These are phyloP conservation scores for Casuarina glauca DNA, from an alignment of 306 rosid species.

Conservation along the genomic window DNA sequence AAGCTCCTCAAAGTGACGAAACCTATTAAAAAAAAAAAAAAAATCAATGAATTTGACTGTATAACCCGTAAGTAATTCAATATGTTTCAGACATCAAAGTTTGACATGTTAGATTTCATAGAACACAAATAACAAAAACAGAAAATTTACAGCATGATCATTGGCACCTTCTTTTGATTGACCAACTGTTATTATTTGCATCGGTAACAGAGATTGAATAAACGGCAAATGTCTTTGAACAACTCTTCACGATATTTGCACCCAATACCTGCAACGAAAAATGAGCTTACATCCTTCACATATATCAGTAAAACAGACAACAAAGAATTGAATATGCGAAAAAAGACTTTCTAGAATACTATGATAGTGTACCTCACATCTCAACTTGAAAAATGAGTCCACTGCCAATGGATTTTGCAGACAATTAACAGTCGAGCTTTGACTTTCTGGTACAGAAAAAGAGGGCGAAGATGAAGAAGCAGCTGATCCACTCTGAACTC, in stretches of 20 bases:
- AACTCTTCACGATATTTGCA: conserved; percentile 96
- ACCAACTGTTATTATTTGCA: conserved; percentile 89
- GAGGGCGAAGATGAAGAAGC: conserved; percentile 80
- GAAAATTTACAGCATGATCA: conserved; percentile 27
- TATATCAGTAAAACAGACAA: conserved; percentile 24
- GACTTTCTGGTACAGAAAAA: conserved; percentile 40
- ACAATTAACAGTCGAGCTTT: conserved; percentile 45
- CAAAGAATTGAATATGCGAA: conserved; percentile 15
- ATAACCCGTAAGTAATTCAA: conserved; percentile 16
- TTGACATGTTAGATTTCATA: not conserved
- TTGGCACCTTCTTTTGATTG: conserved; percentile 89
- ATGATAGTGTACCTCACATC: conserved; percentile 78
- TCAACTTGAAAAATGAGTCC: conserved; percentile 83
- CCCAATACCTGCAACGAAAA: conserved; percentile 78
- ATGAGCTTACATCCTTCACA: conserved; percentile 34
- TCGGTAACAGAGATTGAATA: conserved; percentile 90
- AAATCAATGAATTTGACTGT: conserved; percentile 8
- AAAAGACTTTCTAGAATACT: conserved; percentile 14
- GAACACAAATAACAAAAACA: conserved; percentile 17
- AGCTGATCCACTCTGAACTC: conserved; percentile 80
- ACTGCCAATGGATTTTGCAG: conserved; percentile 56
- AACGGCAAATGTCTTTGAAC: conserved; percentile 90
- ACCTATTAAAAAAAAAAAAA: conserved; percentile 48
- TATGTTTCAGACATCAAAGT: conserved; percentile 12
- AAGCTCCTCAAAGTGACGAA: conserved; percentile 99